Percentiles rank a stretch among this genome's conserved stretches.
Evolutionary conservation across 2,329 filamentous ascomycete genomes (phyloP).

Genomic region (Paramyrothecium sp.): DNA sequence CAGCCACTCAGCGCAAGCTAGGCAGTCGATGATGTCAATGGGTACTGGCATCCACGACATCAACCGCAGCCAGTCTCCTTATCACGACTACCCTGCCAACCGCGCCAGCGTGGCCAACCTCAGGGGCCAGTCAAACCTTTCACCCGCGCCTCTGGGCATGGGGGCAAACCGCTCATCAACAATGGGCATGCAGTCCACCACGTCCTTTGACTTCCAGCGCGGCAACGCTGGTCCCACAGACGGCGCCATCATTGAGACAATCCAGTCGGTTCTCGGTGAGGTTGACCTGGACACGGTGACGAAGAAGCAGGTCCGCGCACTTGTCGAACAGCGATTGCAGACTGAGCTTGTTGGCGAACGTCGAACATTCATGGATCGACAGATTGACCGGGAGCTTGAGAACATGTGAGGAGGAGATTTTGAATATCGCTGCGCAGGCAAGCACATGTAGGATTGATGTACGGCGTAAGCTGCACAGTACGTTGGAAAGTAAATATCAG

Average conservation of each 20-base stretch:
- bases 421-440: not conserved
- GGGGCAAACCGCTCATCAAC: conserved; percentile 36
- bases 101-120: conserved; percentile 64
- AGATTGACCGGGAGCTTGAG: conserved; percentile 90
- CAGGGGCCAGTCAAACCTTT: conserved; percentile 45
- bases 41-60: conserved; percentile 44
- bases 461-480: too few species aligned
- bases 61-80: conserved; percentile 53
- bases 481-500: not conserved
- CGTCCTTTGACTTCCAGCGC: conserved; percentile 61
- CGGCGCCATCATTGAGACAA: conserved; percentile 75
- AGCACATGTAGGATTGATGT: not conserved
- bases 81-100: conserved; percentile 51
- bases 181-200: conserved; percentile 49
- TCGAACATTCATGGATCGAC: conserved; percentile 83
- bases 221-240: conserved; percentile 70
- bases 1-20: conserved; percentile 51
- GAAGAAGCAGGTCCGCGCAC: conserved; percentile 91
- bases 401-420: conserved; percentile 66
- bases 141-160: conserved; percentile 37
- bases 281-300: conserved; percentile 96
- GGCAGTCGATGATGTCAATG: conserved; percentile 73
- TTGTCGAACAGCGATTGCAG: conserved; percentile 92
- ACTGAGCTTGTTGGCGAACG: conserved; percentile 85
- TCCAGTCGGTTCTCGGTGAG: conserved; percentile 77